phyloP scores from a whole-genome alignment of 2,329 filamentous ascomycete species.

The Fusarium bactridioides region DNA sequence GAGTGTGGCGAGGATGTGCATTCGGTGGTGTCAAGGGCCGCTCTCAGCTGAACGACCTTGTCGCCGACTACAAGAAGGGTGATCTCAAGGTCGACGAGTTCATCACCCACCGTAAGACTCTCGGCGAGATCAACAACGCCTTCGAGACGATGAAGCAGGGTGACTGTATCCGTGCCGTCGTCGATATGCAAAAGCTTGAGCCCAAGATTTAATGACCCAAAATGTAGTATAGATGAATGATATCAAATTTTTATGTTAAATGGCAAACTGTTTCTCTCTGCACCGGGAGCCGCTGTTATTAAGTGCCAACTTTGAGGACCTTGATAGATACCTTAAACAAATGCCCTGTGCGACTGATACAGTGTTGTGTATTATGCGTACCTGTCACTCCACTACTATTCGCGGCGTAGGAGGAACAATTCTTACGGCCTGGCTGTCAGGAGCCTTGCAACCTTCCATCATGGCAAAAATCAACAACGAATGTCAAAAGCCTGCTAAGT shows the following conservation, averaged over 20 bases:
- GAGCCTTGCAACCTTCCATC: not conserved
- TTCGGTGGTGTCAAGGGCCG: constrained; percentile 99
- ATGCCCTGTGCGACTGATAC: constrained; percentile 14
- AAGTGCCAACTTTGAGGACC: constrained; percentile 14
- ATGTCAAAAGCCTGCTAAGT: not conserved
- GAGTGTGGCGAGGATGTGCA: constrained; percentile 96
- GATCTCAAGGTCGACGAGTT: constrained; percentile 98
- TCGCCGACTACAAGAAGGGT: constrained; percentile 87
- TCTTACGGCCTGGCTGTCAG: not conserved
- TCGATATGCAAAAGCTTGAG: constrained; percentile 63
- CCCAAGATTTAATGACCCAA: constrained; percentile 38
- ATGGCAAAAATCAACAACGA: not conserved
- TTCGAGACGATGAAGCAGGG: constrained; percentile 96
- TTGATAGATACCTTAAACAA: constrained; percentile 21
- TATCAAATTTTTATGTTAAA: constrained; percentile 32
- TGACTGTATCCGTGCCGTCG: constrained; percentile 95
- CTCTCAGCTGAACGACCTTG: constrained; percentile 85
- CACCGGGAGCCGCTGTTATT: constrained; percentile 4
- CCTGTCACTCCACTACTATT: constrained; percentile 1
- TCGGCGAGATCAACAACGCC: constrained; percentile 85
- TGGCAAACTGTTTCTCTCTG: constrained; percentile 1
- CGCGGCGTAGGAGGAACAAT: not conserved
- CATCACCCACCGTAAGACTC: constrained; percentile 91
- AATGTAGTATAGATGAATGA: constrained; percentile 38
- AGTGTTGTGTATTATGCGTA: constrained; percentile 2